Base-by-base conservation (phyloP, 2,329 filamentous ascomycete genomes). In the Fusarium euwallaceae region DNA sequence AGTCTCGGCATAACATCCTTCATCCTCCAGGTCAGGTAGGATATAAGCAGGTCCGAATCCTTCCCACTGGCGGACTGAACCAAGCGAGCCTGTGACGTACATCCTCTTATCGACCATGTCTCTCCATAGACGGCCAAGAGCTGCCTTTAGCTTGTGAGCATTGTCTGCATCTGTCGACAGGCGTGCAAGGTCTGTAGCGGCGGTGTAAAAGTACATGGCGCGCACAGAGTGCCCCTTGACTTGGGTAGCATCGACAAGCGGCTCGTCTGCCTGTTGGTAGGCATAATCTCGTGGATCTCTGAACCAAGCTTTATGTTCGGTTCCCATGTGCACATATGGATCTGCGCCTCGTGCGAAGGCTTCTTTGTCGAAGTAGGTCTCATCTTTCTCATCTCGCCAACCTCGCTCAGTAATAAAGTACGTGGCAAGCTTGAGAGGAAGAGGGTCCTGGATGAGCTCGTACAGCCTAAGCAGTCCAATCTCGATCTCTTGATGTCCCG, bases 1-100 rank as follows among this genome's bases (percentile, higher is more conserved):
- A 10, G 64, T 66, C 45, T 66, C 64, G 14, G 58, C 45, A 10
- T 66, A 66, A 17, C 64, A 66, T n/a, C 64, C 64, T 12, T 53
- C 56, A 5, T 39, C n/a, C 24, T 53, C 45, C 5, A 53, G 32
- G 17, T 66, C 58, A 4, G 29, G 41, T 5, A 66, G 58, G 17
- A 41, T 22, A 24, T 62, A 66, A 6, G 45, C 56, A 8, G 58
- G 43, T 2, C 64, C 64, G 17, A 66, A 66, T 2, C 64, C 64
- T 55, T 66, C 64, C 56, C 64, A 66, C 16, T 66, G 64, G 1
- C 20, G 24, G 8, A 66, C 43, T 16, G 64, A 53, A 17, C 64
- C 64, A 12, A 66, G 20, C 4, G 56, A 45, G 2, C 64, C 64
- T 0, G 64, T 66, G 24, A 66, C 27, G 27, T 61, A 66, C 58